Conservation (phyloP, 78 protist species). For the Isochrysis galbana region DNA sequence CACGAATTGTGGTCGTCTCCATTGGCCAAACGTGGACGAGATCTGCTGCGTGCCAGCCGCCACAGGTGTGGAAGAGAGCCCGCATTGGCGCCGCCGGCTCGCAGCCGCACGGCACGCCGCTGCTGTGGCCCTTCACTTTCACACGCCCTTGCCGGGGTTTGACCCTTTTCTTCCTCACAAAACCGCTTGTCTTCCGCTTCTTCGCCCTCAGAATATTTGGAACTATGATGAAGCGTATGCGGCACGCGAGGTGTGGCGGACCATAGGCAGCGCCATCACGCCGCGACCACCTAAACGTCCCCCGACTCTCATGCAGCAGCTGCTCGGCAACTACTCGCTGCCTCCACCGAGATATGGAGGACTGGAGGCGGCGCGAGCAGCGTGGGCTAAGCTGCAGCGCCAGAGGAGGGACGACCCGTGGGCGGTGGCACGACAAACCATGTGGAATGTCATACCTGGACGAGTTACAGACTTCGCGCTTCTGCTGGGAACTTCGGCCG, state of each 20-base stretch:
- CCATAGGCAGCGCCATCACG: not conserved
- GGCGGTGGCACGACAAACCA: not conserved
- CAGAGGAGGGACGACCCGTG: not conserved
- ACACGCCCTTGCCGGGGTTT: no score
- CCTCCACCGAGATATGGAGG: not conserved
- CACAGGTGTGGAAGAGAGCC: no score
- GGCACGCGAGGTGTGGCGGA: not conserved
- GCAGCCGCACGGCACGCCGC: no score
- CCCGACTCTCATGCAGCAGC: not conserved
- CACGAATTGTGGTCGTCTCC: not conserved
- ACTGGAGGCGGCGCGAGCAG: not conserved
- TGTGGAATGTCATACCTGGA: not conserved
- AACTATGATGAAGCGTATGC: not conserved
- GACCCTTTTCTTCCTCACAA: no score
- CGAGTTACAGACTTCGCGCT: not conserved
- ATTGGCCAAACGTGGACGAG: not conserved
- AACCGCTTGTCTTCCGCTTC: no score
- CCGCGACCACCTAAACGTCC: not conserved
- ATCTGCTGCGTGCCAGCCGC: not conserved
- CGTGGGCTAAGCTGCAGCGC: not conserved
- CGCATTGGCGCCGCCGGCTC: no score
- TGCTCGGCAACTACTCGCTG: not conserved
- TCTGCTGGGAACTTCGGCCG: not conserved
- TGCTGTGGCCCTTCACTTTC: no score
- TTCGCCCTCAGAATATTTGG: not conserved